Base-by-base conservation (phyloP, 2,329 filamentous ascomycete species). In the Scytalidium sp. region DNA sequence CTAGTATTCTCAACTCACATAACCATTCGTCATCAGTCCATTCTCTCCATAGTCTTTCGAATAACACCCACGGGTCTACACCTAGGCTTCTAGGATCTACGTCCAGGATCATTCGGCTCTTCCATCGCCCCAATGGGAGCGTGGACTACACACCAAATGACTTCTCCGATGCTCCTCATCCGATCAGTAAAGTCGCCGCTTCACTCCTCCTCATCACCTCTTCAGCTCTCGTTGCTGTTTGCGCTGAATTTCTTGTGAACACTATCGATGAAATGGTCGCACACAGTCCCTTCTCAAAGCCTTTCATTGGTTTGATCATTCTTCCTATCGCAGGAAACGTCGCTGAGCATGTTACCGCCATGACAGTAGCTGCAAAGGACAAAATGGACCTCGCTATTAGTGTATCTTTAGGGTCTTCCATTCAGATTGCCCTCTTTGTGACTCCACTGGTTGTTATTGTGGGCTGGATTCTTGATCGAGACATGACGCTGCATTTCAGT, bases 301-400 rank as follows among this genome's bases (percentile, higher is more conserved):
- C 87, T 27, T 92, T 93, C 56, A 84, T 92, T 53, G 88, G 88
- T 60, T 76, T 92, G 10, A 91, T 93, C 59, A 81, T 93, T 46
- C 72, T 93, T 3, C 88, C 88, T 8, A 90, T 92, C 59, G 88
- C 91, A n/a, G 87, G 88, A 36, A 92, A 92, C 60, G 88, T 88
- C 2, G 88, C 87, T 13, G 88, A 92, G 70, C 88, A 92, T 72
- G 86, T 88, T 19, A 91, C 88, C 0, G 88, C 88, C 6, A 87
- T 92, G 47, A 88, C 83, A 0, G 88, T 92, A 1, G 88, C 88
- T 6, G 79, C 59, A 90, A 80, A 91, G 75, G 89, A 91, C 69
- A 92, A 92, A 70, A 90, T 91, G 85, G 88, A 92, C 62, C 72
- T 92, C 8, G 85, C 88, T 3, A 91, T 92, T 55, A 88, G 87